Evolutionary conservation across 1,139 yeast species (phyloP).

Genomic region (Suhomyces choctaworum): DNA sequence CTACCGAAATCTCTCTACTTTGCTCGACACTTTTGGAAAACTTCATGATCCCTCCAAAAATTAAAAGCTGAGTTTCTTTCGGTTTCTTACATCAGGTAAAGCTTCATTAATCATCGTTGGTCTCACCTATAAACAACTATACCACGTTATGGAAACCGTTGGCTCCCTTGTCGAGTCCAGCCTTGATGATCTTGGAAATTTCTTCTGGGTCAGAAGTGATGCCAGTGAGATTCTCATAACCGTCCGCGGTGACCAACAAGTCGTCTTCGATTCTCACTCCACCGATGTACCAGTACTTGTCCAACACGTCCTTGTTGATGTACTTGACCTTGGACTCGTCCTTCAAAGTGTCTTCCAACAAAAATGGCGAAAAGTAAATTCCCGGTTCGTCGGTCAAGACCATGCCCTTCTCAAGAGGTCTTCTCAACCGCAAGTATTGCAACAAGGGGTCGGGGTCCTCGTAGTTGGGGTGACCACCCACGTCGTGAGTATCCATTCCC

Average conservation of each 20-base stretch:
- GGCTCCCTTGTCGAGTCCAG: constrained; percentile 65
- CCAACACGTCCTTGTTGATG: constrained; percentile 64
- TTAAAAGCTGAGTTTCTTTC: too few species aligned
- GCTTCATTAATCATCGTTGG: too few species aligned
- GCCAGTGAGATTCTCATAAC: constrained; percentile 77
- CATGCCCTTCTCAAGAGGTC: constrained; percentile 73
- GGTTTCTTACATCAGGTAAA: too few species aligned
- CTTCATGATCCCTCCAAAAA: too few species aligned
- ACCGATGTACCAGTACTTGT: constrained; percentile 83
- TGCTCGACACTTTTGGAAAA: too few species aligned
- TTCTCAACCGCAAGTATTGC: constrained; percentile 75
- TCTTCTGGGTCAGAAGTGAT: constrained; percentile 85
- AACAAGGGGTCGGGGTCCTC: constrained; percentile 77
- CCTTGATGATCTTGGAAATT: constrained; percentile 70
- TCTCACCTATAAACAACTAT: too few species aligned
- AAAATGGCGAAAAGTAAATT: constrained; percentile 80
- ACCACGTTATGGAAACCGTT: constrained; percentile 64
- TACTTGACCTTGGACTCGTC: constrained; percentile 58
- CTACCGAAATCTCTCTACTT: too few species aligned
- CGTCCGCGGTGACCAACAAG: constrained; percentile 70
- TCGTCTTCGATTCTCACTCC: constrained; percentile 98
- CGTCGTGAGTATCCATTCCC: constrained; percentile 96
- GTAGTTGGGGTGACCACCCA: constrained; percentile 84
- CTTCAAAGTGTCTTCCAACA: constrained; percentile 64
- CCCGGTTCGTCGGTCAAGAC: constrained; percentile 97